Evolutionary conservation across 345 rosid species (phyloP).

Genomic region (Chamaenerion angustifolium): DNA sequence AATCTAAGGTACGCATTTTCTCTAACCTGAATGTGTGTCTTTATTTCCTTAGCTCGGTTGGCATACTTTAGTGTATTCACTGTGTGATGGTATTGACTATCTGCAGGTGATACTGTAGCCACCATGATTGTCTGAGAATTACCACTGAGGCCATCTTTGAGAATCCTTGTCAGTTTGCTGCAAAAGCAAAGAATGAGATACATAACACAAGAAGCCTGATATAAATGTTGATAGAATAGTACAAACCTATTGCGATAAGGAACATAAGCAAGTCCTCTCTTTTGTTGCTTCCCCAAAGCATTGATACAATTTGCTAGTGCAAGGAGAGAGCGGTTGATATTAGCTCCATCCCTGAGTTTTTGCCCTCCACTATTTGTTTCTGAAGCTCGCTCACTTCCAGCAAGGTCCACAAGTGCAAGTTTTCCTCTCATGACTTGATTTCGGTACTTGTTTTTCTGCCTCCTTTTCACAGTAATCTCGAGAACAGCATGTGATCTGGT

Average conservation of each 20-base stretch:
- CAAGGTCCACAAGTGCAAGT: conserved; percentile 98
- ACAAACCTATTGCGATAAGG: conserved; percentile 87
- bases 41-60: conserved; percentile 94
- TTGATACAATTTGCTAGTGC: conserved; percentile 95
- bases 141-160: conserved; percentile 97
- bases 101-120: conserved; percentile 64
- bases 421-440: conserved; percentile 78
- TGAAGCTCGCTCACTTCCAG: conserved; percentile 95
- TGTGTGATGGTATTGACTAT: conserved; percentile 57
- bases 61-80: conserved; percentile 94
- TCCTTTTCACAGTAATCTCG: conserved; percentile 79
- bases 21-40: conserved; percentile 72
- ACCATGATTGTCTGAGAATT: conserved; percentile 96
- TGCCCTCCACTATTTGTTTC: conserved; percentile 87
- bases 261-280: conserved; percentile 94
- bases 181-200: conserved; percentile 2
- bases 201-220: not conserved
- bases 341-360: conserved; percentile 94
- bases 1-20: not conserved
- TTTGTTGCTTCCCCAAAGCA: conserved; percentile 88
- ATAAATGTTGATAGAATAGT: conserved; percentile 3
- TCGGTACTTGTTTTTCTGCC: conserved; percentile 50
- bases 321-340: conserved; percentile 81
- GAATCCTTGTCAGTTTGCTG: conserved; percentile 84
- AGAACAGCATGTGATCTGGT: conserved; percentile 86